Base-by-base conservation (phyloP, 306 rosid genomes). In the Cucurbita ficifolia region DNA sequence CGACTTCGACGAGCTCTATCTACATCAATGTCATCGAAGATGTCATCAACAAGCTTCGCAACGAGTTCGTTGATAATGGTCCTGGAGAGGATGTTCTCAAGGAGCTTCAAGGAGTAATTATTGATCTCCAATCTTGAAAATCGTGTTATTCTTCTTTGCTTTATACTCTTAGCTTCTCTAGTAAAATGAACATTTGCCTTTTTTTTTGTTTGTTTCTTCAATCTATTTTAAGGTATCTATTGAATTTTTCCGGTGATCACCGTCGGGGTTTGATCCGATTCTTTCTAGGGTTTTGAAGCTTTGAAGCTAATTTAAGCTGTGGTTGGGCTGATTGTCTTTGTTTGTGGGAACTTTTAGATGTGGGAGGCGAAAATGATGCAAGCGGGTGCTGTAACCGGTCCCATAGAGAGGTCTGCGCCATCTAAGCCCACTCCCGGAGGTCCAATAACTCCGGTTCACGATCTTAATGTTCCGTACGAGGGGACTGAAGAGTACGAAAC, bases 361-460 rank as follows among this genome's bases (percentile, higher is more conserved):
- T 95, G 99, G 99, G 99, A 95, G 78, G 84, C 97, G 49, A 95
- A 89, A 81, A 86, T 89, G 92, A 87, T 95, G 70, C 96, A 88
- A 73, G 99, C 96, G 13, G 88, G 96, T 77, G 97, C 79, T 0
- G 82, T 95, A 11, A 80, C 75, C 39, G 84, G 83, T 81, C 96
- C 97, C 19, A 95, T 91, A 63, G 97, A 91, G 73, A 89, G 96
- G 90, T 78, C 93, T 56, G 65, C 70, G 45, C 90, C 74, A 1
- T 79, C 83, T 22, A 91, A 88, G 85, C 83, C 88, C 36, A 80
- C 88, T 0, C 89, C 92, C 7, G 97, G 99, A 29, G 92, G 93
- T 62, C 87, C 91, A 0, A 84, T 87, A 39, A 86, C 99, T 83
- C 97, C 99, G 12, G 96, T 95, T 80, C 99, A 91, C 46, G 99